Conservation (phyloP, 495 filamentous ascomycete species). For the Aspergillus taichungensis region DNA sequence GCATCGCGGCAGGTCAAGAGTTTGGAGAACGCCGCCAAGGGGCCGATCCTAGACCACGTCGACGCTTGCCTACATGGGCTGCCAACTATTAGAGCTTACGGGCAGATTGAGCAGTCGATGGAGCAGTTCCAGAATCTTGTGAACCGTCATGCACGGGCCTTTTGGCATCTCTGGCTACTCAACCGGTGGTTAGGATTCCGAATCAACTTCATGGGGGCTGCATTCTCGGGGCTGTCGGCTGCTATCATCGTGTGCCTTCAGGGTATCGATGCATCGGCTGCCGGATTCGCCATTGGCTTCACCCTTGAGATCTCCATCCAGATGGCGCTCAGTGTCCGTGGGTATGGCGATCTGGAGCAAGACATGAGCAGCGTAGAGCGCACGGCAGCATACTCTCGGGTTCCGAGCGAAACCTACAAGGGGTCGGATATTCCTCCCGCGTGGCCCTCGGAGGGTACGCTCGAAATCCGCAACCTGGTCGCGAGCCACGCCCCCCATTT, state of each 20-base stretch:
- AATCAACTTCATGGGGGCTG: conserved; percentile 50
- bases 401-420: conserved; percentile 46
- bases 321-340: conserved; percentile 51
- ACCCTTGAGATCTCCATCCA: conserved; percentile 47
- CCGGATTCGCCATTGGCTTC: conserved; percentile 60
- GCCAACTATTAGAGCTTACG: conserved; percentile 60
- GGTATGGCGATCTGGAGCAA: conserved; percentile 55
- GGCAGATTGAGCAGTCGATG: conserved; percentile 50
- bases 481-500: conserved; percentile 29
- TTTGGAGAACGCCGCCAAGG: conserved; percentile 57
- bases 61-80: conserved; percentile 55
- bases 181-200: conserved; percentile 61
- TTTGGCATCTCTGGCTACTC: conserved; percentile 59
- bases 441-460: conserved; percentile 69
- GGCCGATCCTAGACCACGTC: conserved; percentile 66
- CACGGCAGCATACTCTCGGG: conserved; percentile 53
- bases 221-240: conserved; percentile 50
- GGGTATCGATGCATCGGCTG: conserved; percentile 49
- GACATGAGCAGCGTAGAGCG: conserved; percentile 63
- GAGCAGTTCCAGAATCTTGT: conserved; percentile 53
- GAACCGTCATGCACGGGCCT: conserved; percentile 47
- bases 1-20: conserved; percentile 70
- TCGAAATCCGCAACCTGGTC: conserved; percentile 68
- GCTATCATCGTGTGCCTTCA: conserved; percentile 39
- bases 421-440: conserved; percentile 54